Evolutionary conservation across 2,329 filamentous ascomycete species (phyloP).

Genomic region (Coleophoma eucalyptorum): DNA sequence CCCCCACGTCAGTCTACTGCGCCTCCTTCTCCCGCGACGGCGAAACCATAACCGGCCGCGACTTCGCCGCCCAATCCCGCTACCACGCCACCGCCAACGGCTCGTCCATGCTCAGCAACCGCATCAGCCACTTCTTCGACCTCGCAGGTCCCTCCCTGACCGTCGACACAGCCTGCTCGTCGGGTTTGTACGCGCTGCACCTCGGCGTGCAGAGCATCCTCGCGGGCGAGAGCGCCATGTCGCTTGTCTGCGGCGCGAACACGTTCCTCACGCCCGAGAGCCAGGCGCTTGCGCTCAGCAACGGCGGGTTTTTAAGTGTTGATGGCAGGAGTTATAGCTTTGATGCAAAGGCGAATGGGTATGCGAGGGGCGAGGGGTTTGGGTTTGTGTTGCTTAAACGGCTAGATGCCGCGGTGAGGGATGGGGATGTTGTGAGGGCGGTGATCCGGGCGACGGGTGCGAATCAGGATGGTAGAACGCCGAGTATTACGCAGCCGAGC

Average conservation of each 20-base stretch:
- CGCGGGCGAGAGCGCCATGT: not conserved
- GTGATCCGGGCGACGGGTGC: constrained; percentile 47
- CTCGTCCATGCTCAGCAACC: constrained; percentile 43
- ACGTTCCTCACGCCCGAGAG: constrained; percentile 1
- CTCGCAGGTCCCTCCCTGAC: constrained; percentile 38
- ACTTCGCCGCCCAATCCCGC: not conserved
- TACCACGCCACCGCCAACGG: constrained; percentile 21
- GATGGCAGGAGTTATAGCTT: constrained; percentile 40
- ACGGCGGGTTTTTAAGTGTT: constrained; percentile 39
- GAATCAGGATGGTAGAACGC: constrained; percentile 54
- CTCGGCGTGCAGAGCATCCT: constrained; percentile 30
- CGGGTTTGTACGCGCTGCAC: constrained; percentile 49
- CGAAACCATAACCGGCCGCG: not conserved
- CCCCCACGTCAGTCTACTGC: constrained; percentile 20
- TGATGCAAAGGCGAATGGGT: constrained; percentile 56
- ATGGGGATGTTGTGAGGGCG: constrained; percentile 52
- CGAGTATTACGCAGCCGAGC: constrained; percentile 51
- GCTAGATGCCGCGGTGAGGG: constrained; percentile 49
- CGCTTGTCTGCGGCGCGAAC: constrained; percentile 2
- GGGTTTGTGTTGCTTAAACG: constrained; percentile 55
- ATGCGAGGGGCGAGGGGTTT: constrained; percentile 58
- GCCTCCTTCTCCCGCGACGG: constrained; percentile 25
- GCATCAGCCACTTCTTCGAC: constrained; percentile 49
- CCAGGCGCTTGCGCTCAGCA: not conserved
- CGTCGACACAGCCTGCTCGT: constrained; percentile 47